Evolutionary conservation across 495 filamentous ascomycete genomes (phyloP), one percentile per base, ranked within the genome.

Genomic region (Trichoderma virens): DNA sequence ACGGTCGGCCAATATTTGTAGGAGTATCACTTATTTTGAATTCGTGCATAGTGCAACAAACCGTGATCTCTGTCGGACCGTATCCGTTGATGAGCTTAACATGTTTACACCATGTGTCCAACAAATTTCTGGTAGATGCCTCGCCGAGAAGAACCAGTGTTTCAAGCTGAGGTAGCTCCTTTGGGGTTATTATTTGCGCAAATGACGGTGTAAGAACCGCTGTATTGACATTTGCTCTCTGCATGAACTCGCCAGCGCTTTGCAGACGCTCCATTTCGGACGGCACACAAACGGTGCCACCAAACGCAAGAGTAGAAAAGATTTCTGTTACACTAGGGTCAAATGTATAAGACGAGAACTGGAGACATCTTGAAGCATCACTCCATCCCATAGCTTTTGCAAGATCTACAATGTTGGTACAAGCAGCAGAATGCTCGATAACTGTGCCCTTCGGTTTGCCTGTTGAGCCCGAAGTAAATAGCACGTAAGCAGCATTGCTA

Each of bases 251-350:
- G 56, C 68, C 78, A 39, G 74, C 67, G 60, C 76, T 70, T 51
- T 78, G 75, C 18, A 78, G 70, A n/a, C 76, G 70, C 13, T 78
- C 78, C 11, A 73, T 78, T 41, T 88, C 81, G 2, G 75, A 78
- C 0, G 82, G 82, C 16, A 88, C 79, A 69, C 87, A 90, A 8
- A 89, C 76, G 64, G 85, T 88, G 5, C 83, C 86, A 30, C 87
- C 87, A 6, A 74, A 71, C 28, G 70, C 68, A 2, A 86, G 67
- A 0, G 82, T 80, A 59, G 73, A 76, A 3, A 79, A 70, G 66
- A 85, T 83, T 56, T 81, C 79, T 64, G 76, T 73, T 51, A 83
- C 75, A 47, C 76, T 76, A 8, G 79, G 76, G 47, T 83, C 83
- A 59, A 83, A 85, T n/a, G 73, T 70, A 65, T 78, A 82, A 8